phyloP scores from a whole-genome alignment of 1,284 basidiomycete species.

The Takashimella tepidaria region DNA sequence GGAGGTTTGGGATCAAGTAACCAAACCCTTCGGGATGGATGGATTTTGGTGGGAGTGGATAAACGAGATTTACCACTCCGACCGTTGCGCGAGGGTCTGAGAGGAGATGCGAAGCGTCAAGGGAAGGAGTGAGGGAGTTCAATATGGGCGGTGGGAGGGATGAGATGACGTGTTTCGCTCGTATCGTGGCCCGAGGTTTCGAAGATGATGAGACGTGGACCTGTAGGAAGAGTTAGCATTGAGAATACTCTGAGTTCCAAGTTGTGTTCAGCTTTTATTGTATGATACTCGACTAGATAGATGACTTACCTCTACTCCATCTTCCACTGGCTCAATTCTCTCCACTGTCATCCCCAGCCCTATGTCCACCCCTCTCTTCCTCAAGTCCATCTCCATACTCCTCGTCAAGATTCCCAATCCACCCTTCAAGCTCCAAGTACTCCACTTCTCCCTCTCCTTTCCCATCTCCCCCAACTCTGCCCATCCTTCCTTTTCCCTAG shows the following conservation, averaged over 20 bases:
- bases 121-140: constrained; percentile 52
- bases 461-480: constrained; percentile 19
- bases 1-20: constrained; percentile 68
- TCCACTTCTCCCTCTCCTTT: constrained; percentile 32
- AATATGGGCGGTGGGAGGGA: constrained; percentile 26
- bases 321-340: neutral
- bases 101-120: constrained; percentile 12
- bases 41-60: constrained; percentile 52
- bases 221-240: neutral
- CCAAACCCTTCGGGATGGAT: constrained; percentile 81
- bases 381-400: constrained; percentile 53
- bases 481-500: constrained; percentile 14
- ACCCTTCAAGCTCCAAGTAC: constrained; percentile 48
- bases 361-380: constrained; percentile 58
- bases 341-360: neutral
- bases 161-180: constrained; percentile 24
- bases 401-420: constrained; percentile 68
- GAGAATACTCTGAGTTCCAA: neutral
- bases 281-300: too few species aligned
- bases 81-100: constrained; percentile 53
- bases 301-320: constrained; percentile 6
- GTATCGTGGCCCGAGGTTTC: too few species aligned
- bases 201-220: too few species aligned
- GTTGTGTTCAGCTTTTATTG: too few species aligned
- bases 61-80: constrained; percentile 62